Base-by-base conservation (phyloP, 345 rosid species). In the Eutrema yunnanense region DNA sequence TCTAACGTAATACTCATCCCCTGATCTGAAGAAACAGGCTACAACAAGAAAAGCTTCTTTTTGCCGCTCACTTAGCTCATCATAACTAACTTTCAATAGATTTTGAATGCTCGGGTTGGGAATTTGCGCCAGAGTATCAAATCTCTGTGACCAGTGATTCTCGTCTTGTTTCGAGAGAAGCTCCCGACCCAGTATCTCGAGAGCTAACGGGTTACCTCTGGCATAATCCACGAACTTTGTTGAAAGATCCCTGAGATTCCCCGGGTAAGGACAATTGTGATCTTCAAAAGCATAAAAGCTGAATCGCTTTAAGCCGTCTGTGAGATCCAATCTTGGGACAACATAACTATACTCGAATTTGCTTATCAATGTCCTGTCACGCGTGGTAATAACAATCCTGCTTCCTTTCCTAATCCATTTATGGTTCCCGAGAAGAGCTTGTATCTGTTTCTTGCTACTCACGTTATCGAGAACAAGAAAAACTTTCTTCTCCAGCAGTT, bases 141-240 rank as follows among this genome's bases (percentile, higher is more conserved):
- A 8, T 2, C 48, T 42, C 41, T 69, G 36, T 65, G 67, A 38
- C 86, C 81, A 77, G 10, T 68, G 37, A 9, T 7, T 6, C 13
- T 30, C 36, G 6, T 14, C 53, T 47, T 19, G 22, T 19, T 30
- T 62, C 10, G n/a, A 16, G 3, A 6, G 46, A 11, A 81, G 56
- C 16, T 33, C 65, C 0, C 65, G 42, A 9, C 81, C 81, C 10
- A 81, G n/a, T 30, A 76, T 70, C 60, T 67, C 63, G 16, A 83
- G 73, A 38, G 80, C 78, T 37, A 76, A 33, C 3, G 81, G 86
- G 26, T 75, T 29, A 0, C 86, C 84, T 8, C 68, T 5, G 9
- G 72, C 78, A 55, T 75, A 70, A 48, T 37, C 22, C 3, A 65
- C 65, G 6, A 76, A 63, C 3, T 9, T 27, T 0, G 41, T 55